Percentiles rank a stretch among this genome's conserved stretches.
These are phyloP conservation scores for Scenedesmus sp. DNA, from an alignment of 163 green algal species.

Conservation along the genomic window DNA sequence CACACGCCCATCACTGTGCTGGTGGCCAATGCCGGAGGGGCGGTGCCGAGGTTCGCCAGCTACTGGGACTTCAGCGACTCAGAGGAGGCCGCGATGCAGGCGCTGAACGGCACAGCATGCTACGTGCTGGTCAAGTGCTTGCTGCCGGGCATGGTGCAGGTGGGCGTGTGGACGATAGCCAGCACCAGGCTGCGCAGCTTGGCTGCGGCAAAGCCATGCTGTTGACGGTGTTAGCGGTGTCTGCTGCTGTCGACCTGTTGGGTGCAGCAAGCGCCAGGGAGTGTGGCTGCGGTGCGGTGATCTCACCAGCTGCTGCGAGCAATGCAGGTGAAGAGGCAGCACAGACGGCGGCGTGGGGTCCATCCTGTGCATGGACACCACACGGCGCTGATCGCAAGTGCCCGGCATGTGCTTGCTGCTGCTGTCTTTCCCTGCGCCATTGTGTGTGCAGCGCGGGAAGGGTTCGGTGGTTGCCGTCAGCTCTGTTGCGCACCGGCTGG, in stretches of 20 bases:
- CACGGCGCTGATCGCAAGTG: background rate
- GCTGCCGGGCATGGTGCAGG: slow-evolving; percentile 21
- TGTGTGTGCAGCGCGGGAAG: background rate
- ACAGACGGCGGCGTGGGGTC: too few relatives aligned
- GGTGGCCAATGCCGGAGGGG: background rate
- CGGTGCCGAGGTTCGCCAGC: background rate
- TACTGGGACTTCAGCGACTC: background rate
- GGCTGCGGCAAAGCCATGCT: too few relatives aligned
- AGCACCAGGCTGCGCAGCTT: too few relatives aligned
- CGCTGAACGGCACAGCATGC: background rate
- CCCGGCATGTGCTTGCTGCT: background rate
- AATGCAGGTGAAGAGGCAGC: background rate
- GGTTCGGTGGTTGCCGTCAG: background rate
- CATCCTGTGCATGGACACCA: too few relatives aligned
- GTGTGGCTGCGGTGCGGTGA: too few relatives aligned
- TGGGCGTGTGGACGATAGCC: too few relatives aligned
- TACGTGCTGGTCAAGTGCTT: background rate
- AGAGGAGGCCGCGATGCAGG: background rate
- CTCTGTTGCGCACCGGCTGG: background rate
- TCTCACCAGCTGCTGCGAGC: background rate
- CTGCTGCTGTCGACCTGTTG: background rate
- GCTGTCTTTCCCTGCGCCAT: background rate
- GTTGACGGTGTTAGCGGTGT: too few relatives aligned
- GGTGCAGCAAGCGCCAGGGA: too few relatives aligned
- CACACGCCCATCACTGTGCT: slow-evolving; percentile 22